A percentile compares a stretch with the other conserved stretches of the same genome.
These are phyloP conservation scores for Ceratobasidium sp. DNA, from an alignment of 1,284 basidiomycete genomes.

Conservation along the genomic window DNA sequence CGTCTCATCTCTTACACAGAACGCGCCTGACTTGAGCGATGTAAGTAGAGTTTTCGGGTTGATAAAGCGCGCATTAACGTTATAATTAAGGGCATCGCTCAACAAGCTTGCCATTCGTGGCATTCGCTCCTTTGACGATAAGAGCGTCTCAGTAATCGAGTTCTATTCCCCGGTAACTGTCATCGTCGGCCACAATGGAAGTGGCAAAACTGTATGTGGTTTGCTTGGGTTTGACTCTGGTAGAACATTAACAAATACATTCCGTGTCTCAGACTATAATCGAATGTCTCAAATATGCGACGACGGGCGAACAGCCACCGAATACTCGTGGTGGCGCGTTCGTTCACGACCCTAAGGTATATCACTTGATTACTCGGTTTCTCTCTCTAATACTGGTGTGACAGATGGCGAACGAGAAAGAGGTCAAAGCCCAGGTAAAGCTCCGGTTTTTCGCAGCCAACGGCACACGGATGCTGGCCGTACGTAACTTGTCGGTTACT, in stretches of 20 bases:
- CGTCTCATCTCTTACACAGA: conserved; percentile 13
- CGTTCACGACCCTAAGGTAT: conserved; percentile 91
- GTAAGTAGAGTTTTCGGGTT: conserved; percentile 17
- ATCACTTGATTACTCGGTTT: conserved; percentile 31
- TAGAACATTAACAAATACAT: conserved; percentile 1
- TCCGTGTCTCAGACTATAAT: conserved; percentile 80
- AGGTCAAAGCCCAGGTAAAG: conserved; percentile 98
- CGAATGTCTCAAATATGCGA: conserved; percentile 99
- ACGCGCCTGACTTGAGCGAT: conserved; percentile 39
- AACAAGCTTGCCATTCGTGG: conserved; percentile 91
- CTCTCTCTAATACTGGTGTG: not conserved
- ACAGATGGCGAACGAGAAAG: conserved; percentile 95
- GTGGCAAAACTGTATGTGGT: conserved; percentile 86
- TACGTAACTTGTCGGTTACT: conserved; percentile 93
- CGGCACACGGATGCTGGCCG: conserved; percentile 89
- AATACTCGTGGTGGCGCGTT: conserved; percentile 99
- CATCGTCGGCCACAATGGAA: conserved; percentile 98
- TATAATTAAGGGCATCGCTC: conserved; percentile 77
- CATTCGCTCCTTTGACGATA: conserved; percentile 91
- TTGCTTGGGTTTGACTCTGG: not conserved
- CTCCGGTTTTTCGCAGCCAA: conserved; percentile 93
- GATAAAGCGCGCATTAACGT: not conserved
- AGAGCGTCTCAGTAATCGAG: conserved; percentile 93
- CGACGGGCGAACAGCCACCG: conserved; percentile 97
- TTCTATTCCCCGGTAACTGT: conserved; percentile 98